Base-by-base conservation (phyloP, 2,329 filamentous ascomycete genomes). In the Apiospora phragmitis region DNA sequence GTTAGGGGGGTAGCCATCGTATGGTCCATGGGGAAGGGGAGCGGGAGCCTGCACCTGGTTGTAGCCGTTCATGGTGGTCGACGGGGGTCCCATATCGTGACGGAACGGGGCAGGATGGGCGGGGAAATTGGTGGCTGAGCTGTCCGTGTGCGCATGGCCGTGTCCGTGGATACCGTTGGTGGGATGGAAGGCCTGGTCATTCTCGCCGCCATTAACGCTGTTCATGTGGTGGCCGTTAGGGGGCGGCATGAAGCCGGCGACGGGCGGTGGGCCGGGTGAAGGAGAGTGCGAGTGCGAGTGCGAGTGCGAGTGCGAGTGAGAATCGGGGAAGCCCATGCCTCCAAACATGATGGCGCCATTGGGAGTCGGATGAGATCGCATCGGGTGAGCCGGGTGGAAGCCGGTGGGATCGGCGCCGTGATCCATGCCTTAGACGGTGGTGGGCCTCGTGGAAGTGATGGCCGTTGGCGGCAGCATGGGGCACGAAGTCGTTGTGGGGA, bases 261-360 rank as follows among this genome's bases (percentile, higher is more conserved):
- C 84, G 65, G 80, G 82, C n/a, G 55, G 16, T 68, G 87, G 87
- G 55, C 82, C 87, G 1, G 89, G 89, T 6, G 89, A 91, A 0
- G 89, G 87, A 69, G 83, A 86, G 75, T 87, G 86, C 16, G 89
- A 91, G n/a, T n/a, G n/a, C n/a, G n/a, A n/a, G n/a, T n/a, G n/a
- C n/a, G n/a, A n/a, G n/a, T n/a, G n/a, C n/a, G n/a, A n/a, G n/a
- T n/a, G n/a, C n/a, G 83, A 86, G 75, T 87, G 86, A 16, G 89
- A 91, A 24, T 84, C 85, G 42, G 85, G 80, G 72, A 88, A 86
- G 8, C 82, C 59, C 35, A 51, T 65, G 18, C 69, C 83, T 43
- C 87, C 87, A 75, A 91, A 90, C 72, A 89, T 83, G 68, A 90
- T 80, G 76, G 74, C 75, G 62, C 85, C 89, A 47, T 86, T 84